These are phyloP conservation scores for Sordariomycetes sp. DNA, from an alignment of 2,329 filamentous ascomycete species.

Conservation along the genomic window DNA sequence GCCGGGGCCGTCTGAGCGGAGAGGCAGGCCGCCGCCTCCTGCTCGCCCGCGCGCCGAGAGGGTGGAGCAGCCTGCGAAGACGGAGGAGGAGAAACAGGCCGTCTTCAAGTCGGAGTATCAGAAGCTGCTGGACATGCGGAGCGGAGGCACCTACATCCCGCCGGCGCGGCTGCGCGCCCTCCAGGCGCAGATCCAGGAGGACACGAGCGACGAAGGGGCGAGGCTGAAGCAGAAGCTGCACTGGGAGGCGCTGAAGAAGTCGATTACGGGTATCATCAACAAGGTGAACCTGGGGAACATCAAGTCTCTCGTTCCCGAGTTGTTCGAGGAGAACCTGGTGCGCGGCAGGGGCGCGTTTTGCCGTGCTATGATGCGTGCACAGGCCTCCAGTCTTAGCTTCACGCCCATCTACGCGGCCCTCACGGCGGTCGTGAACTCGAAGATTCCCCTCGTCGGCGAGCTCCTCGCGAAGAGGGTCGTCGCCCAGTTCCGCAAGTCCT, in stretches of 20 bases:
- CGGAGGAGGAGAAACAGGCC: slow-evolving; percentile 77
- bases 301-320: slow-evolving; percentile 90
- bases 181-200: slow-evolving; percentile 95
- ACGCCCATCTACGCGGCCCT: slow-evolving; percentile 95
- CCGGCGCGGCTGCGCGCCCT: slow-evolving; percentile 82
- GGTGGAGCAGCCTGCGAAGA: slow-evolving; percentile 28
- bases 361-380: slow-evolving; percentile 95
- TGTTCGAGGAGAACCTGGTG: slow-evolving; percentile 90
- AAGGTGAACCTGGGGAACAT: slow-evolving; percentile 98
- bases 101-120: slow-evolving; percentile 88
- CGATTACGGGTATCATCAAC: slow-evolving; percentile 97
- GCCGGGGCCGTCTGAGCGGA: slow-evolving; percentile 20
- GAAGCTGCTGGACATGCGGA: slow-evolving; percentile 83
- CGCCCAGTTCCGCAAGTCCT: slow-evolving; percentile 89
- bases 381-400: slow-evolving; percentile 89
- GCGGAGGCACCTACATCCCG: slow-evolving; percentile 92
- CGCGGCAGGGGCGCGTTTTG: slow-evolving; percentile 89
- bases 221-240: slow-evolving; percentile 58
- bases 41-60: neutral
- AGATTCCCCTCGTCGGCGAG: slow-evolving; percentile 89
- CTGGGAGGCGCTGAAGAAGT: slow-evolving; percentile 98
- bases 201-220: slow-evolving; percentile 92
- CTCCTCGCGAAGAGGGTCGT: slow-evolving; percentile 76
- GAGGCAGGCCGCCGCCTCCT: slow-evolving; percentile 19
- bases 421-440: slow-evolving; percentile 94